Base-by-base conservation (phyloP, 1,284 basidiomycete genomes). In the Cryptococcus sp. region DNA sequence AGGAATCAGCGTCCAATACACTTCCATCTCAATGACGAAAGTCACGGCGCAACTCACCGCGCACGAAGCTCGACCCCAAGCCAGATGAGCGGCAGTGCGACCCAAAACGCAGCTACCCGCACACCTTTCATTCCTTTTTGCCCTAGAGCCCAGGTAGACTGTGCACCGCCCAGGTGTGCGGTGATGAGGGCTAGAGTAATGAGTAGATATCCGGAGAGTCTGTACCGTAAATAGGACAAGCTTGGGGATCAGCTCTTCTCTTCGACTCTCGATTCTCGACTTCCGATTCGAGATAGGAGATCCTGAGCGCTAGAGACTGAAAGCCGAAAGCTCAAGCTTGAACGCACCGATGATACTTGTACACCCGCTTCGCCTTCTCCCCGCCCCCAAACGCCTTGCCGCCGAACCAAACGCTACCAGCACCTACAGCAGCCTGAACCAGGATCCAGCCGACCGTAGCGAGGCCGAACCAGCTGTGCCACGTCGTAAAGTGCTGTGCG, bases 331-430 rank as follows among this genome's bases (percentile, higher is more conserved):
- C 10, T 17, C 42, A 7, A 19, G 5, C 39, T n/a, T 13, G 19
- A 20, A 72, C 73, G 59, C 57, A 76, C 75, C 75, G 65, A 60
- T 79, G 77, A 52, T 74, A 77, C 57, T 78, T 78, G 67, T 77
- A 80, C 16, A 76, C 64, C 27, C 50, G 60, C 61, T 71, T 77
- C 0, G 75, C 76, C 35, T 66, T 68, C 5, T 50, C 59, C 3
- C 61, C 67, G 11, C 74, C 74, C 6, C 72, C 73, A 25, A 74
- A 64, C 15, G 48, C 53, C 49, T 59, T 62, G 1, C 67, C 71
- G 40, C 68, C 68, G 15, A 54, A 59, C 62, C 69, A 73, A 7
- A 71, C 67, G n/a, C 66, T 69, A 3, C 62, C 60, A 7, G 50
- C 69, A 0, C 78, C 77, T 1, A 75, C 51, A 1, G 61, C 23